Evolutionary conservation across 192 early-diverging fungal genomes (phyloP), one percentile per base, ranked within the genome.

Genomic region (Fimicolochytrium jonesii): DNA sequence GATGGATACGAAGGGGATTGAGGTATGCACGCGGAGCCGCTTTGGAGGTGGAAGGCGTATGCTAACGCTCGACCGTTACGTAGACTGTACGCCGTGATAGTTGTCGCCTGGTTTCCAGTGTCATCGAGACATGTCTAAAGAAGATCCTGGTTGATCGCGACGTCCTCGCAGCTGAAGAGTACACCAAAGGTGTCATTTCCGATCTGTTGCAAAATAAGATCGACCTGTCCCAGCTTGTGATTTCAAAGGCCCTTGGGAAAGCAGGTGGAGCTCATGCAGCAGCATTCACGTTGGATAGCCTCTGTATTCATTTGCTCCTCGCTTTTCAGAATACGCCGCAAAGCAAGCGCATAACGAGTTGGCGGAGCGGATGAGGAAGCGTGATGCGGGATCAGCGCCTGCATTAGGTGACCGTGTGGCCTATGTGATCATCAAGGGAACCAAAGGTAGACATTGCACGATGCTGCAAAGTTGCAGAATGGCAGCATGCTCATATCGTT

Each of bases 331-430:
- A 60, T 97, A 97, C 69, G 85, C 90, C 7, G 90, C 75, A 15
- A 97, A 96, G 68, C 96, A 99, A 73, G 92, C 95, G 2, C 95
- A 98, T 62, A 88, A 88, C 13, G 94, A 95, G 72, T 72, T 98
- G n/a, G 95, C 95, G 1, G 90, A 92, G 55, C 78, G 94, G 29
- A 98, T 97, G 96, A 85, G 88, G 31, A 90, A 92, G 69, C 87
- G 96, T 57, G 96, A 99, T 75, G 82, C 96, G 29, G 71, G 95
- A 6, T 97, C 96, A 32, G 96, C 96, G 0, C 96, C 96, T 37
- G 82, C 87, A 43, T 68, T 98, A 26, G 96, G 96, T 29, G 96
- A 98, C 64, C 91, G 96, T 66, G 94, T 98, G 18, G 91, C 92
- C 0, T 98, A 96, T 70, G 94, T 98, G 0, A 92, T 98, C 60